phyloP scores from a whole-genome alignment of 179 eudicot genomes.

The Drosera spatulata region DNA sequence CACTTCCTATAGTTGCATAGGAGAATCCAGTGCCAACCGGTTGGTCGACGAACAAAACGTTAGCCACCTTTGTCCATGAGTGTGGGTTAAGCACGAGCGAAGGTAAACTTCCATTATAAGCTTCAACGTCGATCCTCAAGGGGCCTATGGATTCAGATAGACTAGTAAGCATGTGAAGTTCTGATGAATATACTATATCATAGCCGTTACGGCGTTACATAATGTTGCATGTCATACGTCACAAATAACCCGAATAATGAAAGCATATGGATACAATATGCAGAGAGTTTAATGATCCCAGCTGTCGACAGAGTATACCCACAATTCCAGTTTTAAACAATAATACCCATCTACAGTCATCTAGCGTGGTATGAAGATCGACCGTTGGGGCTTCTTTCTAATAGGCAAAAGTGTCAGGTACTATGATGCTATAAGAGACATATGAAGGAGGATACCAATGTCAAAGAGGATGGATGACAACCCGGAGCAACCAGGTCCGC shows the following conservation, averaged over 20 bases:
- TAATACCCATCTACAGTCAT: too few relatives aligned
- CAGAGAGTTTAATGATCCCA: too few relatives aligned
- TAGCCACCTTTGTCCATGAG: slow-evolving; percentile 37
- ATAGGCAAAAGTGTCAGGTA: neutral
- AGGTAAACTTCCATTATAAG: slow-evolving; percentile 12
- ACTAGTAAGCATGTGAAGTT: neutral
- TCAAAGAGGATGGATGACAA: slow-evolving; percentile 17
- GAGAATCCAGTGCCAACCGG: slow-evolving; percentile 25
- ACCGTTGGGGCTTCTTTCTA: too few relatives aligned
- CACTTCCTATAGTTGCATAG: slow-evolving; percentile 9
- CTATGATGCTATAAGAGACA: neutral
- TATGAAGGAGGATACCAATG: slow-evolving; percentile 11
- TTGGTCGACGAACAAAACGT: slow-evolving; percentile 18
- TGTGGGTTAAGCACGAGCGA: slow-evolving; percentile 12
- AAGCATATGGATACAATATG: too few relatives aligned
- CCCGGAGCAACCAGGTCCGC: slow-evolving; percentile 26
- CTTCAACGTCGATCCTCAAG: slow-evolving; percentile 10
- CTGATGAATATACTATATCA: neutral
- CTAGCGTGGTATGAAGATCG: too few relatives aligned
- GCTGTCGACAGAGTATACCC: too few relatives aligned
- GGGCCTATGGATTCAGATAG: slow-evolving; percentile 13
- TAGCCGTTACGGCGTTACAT: neutral
- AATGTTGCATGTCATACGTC: too few relatives aligned
- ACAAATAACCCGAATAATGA: too few relatives aligned
- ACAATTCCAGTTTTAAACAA: too few relatives aligned